Evolutionary conservation across 2,329 filamentous ascomycete species (phyloP).

Genomic region (Ophiostoma montium): DNA sequence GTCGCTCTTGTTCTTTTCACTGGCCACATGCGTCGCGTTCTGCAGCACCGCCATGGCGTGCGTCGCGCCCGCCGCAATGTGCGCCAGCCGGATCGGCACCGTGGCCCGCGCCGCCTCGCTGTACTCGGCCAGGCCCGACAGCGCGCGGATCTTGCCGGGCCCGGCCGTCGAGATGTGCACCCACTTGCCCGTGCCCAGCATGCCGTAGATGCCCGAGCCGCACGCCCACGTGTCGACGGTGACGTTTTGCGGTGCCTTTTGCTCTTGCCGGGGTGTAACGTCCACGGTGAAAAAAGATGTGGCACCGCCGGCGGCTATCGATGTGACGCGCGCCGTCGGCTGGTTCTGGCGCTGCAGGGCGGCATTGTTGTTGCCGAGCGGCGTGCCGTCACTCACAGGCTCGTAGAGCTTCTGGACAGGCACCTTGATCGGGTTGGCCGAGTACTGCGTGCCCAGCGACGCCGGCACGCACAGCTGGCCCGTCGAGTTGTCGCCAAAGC

Average conservation of each 20-base stretch:
- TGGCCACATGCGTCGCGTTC: conserved; percentile 57
- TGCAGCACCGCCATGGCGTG: conserved; percentile 74
- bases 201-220: conserved; percentile 72
- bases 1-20: conserved; percentile 39
- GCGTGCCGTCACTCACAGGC: conserved; percentile 32
- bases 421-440: conserved; percentile 58
- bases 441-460: conserved; percentile 42
- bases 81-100: conserved; percentile 63
- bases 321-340: conserved; percentile 47
- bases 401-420: conserved; percentile 58
- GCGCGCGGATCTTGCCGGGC: conserved; percentile 65
- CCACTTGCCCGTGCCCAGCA: conserved; percentile 76
- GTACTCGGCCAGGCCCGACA: conserved; percentile 78
- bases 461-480: conserved; percentile 84
- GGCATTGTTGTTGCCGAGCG: conserved; percentile 24
- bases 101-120: conserved; percentile 56
- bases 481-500: conserved; percentile 79
- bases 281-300: conserved; percentile 85
- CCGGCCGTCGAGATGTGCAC: conserved; percentile 63
- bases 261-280: conserved; percentile 27
- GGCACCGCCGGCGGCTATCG: conserved; percentile 69
- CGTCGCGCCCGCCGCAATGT: conserved; percentile 61
- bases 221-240: conserved; percentile 69
- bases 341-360: neutral
- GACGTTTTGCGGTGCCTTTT: conserved; percentile 14